Evolutionary conservation across 2,329 filamentous ascomycete genomes (phyloP).

Genomic region (Sphaceloma murrayae): DNA sequence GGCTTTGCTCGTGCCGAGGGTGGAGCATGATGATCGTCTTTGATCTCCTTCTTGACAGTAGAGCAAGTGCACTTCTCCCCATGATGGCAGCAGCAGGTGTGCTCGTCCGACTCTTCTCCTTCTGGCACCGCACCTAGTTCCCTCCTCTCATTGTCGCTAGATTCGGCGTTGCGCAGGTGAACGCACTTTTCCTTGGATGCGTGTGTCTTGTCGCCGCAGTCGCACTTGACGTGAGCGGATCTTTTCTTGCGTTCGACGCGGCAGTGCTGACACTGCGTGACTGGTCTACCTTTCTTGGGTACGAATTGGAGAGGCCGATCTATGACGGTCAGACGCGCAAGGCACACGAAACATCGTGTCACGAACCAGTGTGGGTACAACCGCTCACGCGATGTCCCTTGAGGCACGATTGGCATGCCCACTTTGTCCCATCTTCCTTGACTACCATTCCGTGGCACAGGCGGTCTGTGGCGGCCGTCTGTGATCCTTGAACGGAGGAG

Average conservation of each 20-base stretch:
- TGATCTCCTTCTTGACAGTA: conserved; percentile 41
- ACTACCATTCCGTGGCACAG: conserved; percentile 27
- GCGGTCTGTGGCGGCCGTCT: conserved; percentile 16
- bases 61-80: conserved; percentile 53
- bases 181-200: conserved; percentile 41
- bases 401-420: conserved; percentile 94
- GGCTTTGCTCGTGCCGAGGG: conserved; percentile 39
- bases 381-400: conserved; percentile 98
- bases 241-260: conserved; percentile 93
- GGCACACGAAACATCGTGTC: not conserved
- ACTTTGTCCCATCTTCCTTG: conserved; percentile 76
- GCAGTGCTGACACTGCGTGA: conserved; percentile 96
- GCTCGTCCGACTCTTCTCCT: conserved; percentile 28
- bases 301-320: conserved; percentile 89
- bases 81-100: conserved; percentile 46
- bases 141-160: conserved; percentile 21
- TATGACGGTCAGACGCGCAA: conserved; percentile 33
- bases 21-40: conserved; percentile 20
- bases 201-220: conserved; percentile 79
- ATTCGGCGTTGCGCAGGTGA: conserved; percentile 31
- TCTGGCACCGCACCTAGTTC: conserved; percentile 27
- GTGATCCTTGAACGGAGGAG: conserved; percentile 13
- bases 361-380: conserved; percentile 88
- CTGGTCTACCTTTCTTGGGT: conserved; percentile 93
- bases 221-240: conserved; percentile 88